A percentile compares a stretch with the other conserved stretches of the same genome.
These are phyloP conservation scores for Stephania cephalantha DNA, from an alignment of 164 flowering plant species.

Conservation along the genomic window DNA sequence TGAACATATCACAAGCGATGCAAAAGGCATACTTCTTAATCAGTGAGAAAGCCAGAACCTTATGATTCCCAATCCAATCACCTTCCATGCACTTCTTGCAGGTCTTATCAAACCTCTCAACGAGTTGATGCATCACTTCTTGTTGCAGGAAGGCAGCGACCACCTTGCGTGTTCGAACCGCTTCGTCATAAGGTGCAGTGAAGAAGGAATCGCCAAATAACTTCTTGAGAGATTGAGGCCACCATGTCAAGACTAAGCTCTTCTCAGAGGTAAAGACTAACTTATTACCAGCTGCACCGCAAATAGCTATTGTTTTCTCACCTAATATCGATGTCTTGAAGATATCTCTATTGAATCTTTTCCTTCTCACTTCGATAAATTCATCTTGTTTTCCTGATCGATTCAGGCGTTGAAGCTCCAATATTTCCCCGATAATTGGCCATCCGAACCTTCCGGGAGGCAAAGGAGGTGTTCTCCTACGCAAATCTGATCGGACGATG, in stretches of 20 bases:
- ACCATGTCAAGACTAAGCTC: slow-evolving; percentile 18
- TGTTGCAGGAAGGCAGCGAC: slow-evolving; percentile 10
- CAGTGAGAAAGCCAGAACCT: slow-evolving; percentile 16
- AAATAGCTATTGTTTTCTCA: slow-evolving; percentile 8
- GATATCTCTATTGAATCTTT: slow-evolving; percentile 12
- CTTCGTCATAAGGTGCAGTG: slow-evolving; percentile 17
- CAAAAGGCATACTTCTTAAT: slow-evolving; percentile 16
- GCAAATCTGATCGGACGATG: neutral
- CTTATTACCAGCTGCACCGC: slow-evolving; percentile 16
- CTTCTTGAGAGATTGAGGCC: slow-evolving; percentile 19
- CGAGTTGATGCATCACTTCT: slow-evolving; percentile 14
- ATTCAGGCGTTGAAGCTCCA: slow-evolving; percentile 9
- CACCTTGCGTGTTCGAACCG: slow-evolving; percentile 11
- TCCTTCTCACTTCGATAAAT: slow-evolving; percentile 9
- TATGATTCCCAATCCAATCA: slow-evolving; percentile 13
- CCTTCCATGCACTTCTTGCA: slow-evolving; percentile 14
- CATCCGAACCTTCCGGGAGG: slow-evolving; percentile 17
- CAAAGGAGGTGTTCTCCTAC: neutral
- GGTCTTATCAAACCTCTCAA: slow-evolving; percentile 16
- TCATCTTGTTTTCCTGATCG: slow-evolving; percentile 2
- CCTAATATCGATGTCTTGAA: slow-evolving; percentile 13
- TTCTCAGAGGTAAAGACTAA: slow-evolving; percentile 19
- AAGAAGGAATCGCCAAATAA: slow-evolving; percentile 18
- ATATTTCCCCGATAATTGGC: slow-evolving; percentile 14
- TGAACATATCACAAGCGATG: slow-evolving; percentile 15